Percentiles rank a stretch among this genome's conserved stretches.
phyloP scores from a whole-genome alignment of 2,329 filamentous ascomycete genomes.

The Botrytis porri region DNA sequence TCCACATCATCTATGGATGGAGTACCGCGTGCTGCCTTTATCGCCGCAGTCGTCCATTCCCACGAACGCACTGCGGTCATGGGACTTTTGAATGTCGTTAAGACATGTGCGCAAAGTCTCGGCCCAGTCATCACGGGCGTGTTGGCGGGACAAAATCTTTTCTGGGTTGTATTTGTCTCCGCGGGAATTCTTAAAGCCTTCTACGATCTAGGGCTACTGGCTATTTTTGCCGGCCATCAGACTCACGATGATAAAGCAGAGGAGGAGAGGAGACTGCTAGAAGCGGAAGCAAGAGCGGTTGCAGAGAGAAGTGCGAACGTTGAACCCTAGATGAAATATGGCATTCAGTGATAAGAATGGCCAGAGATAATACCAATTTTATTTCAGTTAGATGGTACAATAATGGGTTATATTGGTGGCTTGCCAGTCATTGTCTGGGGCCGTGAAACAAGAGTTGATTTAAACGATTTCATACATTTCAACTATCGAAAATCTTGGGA shows the following conservation, averaged over 20 bases:
- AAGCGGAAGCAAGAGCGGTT: slow-evolving; percentile 26
- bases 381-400: background rate
- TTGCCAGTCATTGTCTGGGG: background rate
- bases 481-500: background rate
- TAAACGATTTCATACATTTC: background rate
- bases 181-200: slow-evolving; percentile 60
- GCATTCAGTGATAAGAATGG: background rate
- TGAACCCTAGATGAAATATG: background rate
- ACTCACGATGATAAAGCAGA: slow-evolving; percentile 32
- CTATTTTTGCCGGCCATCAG: slow-evolving; percentile 44
- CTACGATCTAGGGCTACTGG: slow-evolving; percentile 59
- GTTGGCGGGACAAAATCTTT: slow-evolving; percentile 52
- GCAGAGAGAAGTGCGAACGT: slow-evolving; percentile 26
- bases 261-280: slow-evolving; percentile 24
- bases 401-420: background rate
- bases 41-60: slow-evolving; percentile 62
- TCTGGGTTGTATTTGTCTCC: slow-evolving; percentile 62
- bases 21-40: slow-evolving; percentile 66
- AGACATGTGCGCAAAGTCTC: slow-evolving; percentile 59
- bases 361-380: background rate
- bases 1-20: slow-evolving; percentile 67
- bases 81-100: slow-evolving; percentile 67
- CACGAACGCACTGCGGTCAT: slow-evolving; percentile 69
- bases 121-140: slow-evolving; percentile 65
- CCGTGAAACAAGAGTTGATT: background rate